A percentile compares a stretch with the other conserved stretches of the same genome.
Evolutionary conservation across 108 stramenopile species (phyloP).

Genomic region (Schizochytrium sp.): DNA sequence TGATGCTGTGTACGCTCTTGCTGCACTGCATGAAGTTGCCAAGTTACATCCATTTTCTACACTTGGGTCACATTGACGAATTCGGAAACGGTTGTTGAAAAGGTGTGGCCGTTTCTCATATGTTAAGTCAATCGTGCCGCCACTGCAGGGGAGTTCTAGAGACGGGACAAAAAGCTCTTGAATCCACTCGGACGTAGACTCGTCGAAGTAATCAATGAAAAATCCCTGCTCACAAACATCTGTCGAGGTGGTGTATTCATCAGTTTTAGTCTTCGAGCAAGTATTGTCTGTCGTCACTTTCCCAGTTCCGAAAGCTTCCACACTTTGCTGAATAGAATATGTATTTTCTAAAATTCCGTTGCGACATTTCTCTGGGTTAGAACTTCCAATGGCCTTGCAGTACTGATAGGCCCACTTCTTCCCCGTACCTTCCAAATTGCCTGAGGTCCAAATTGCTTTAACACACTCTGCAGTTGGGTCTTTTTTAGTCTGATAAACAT

Average conservation of each 20-base stretch:
- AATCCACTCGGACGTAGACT: too few species aligned
- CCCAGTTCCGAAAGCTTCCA: neutral
- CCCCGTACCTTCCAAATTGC: neutral
- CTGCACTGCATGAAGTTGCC: too few species aligned
- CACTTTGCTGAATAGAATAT: neutral
- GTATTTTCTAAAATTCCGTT: neutral
- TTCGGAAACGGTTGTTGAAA: too few species aligned
- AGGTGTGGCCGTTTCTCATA: too few species aligned
- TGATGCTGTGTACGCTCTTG: too few species aligned
- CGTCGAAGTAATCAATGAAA: too few species aligned
- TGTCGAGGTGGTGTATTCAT: neutral
- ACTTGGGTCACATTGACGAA: too few species aligned
- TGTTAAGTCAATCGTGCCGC: too few species aligned
- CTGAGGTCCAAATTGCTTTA: neutral
- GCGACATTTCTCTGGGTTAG: neutral
- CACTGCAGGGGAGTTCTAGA: too few species aligned
- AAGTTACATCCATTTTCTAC: too few species aligned
- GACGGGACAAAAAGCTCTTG: too few species aligned
- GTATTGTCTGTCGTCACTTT: neutral
- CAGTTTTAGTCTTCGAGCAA: neutral
- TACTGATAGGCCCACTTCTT: neutral
- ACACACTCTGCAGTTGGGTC: neutral
- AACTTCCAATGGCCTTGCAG: constrained; percentile 7
- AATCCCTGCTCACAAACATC: too few species aligned
- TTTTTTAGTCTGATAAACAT: neutral